Conservation (phyloP, 164 flowering plant species). For the Sextonia rubra region DNA sequence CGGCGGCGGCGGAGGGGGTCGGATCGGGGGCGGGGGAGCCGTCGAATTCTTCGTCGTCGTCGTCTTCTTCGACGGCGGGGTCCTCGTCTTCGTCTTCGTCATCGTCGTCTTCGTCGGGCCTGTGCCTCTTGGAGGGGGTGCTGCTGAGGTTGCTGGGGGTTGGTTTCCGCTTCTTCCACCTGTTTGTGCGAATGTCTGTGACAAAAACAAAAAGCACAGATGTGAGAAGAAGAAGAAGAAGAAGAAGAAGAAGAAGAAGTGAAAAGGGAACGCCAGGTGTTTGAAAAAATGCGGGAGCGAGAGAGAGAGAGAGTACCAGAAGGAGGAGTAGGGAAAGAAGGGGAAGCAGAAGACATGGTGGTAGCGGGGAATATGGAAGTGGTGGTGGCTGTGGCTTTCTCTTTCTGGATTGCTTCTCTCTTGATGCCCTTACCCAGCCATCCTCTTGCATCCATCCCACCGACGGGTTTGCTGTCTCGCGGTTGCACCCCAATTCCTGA, state of each 20-base stretch:
- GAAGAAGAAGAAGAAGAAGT: neutral
- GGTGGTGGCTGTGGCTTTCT: too few species aligned
- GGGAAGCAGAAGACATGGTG: neutral
- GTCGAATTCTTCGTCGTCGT: constrained; percentile 12
- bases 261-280: neutral
- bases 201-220: neutral
- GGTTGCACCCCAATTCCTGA: neutral
- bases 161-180: constrained; percentile 17
- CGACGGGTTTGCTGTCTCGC: neutral
- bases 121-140: neutral
- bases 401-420: neutral
- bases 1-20: constrained; percentile 1
- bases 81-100: constrained; percentile 12
- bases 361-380: constrained; percentile 1
- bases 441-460: neutral
- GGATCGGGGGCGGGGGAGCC: constrained; percentile 1
- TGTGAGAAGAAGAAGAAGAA: neutral
- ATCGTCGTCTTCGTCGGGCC: constrained; percentile 3
- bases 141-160: constrained; percentile 7
- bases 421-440: neutral
- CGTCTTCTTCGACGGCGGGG: constrained; percentile 3
- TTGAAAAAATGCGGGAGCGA: neutral
- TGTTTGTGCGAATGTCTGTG: constrained; percentile 8
- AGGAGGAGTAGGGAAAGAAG: constrained; percentile 9
- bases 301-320: neutral